A percentile compares a stretch with the other conserved stretches of the same genome.
These are phyloP conservation scores for Talaromyces islandicus DNA, from an alignment of 2,329 filamentous ascomycete species.

Conservation along the genomic window DNA sequence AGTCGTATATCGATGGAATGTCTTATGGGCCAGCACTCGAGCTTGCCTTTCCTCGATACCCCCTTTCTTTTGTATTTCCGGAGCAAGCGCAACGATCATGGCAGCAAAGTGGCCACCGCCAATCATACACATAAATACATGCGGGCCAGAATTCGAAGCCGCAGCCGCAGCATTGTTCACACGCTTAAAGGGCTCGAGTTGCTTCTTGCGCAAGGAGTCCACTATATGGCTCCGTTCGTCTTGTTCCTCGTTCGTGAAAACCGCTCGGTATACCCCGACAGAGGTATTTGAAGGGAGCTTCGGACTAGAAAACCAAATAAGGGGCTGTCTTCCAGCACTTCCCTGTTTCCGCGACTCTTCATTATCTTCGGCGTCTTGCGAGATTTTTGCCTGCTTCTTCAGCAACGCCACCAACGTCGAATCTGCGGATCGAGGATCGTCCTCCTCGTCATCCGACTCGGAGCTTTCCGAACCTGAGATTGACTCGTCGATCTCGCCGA, in stretches of 20 bases:
- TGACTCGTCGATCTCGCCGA: slow-evolving; percentile 85
- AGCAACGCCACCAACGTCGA: slow-evolving; percentile 61
- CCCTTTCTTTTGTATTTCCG: slow-evolving; percentile 65
- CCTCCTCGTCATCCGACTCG: slow-evolving; percentile 61
- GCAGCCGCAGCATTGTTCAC: slow-evolving; percentile 28
- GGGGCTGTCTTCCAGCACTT: slow-evolving; percentile 61
- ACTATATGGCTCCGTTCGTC: slow-evolving; percentile 58
- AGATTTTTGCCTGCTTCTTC: slow-evolving; percentile 14
- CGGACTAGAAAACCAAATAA: slow-evolving; percentile 81
- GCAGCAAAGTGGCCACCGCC: slow-evolving; percentile 95
- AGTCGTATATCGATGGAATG: slow-evolving; percentile 95
- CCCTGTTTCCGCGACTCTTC: slow-evolving; percentile 42
- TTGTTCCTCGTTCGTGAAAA: slow-evolving; percentile 69
- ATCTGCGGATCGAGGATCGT: slow-evolving; percentile 39
- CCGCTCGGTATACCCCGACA: slow-evolving; percentile 76
- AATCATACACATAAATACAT: slow-evolving; percentile 97
- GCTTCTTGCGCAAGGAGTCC: slow-evolving; percentile 67
- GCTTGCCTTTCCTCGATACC: slow-evolving; percentile 78
- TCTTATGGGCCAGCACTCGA: slow-evolving; percentile 88
- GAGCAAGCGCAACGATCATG: slow-evolving; percentile 86
- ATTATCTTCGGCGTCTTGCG: slow-evolving; percentile 41
- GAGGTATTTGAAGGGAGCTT: slow-evolving; percentile 70
- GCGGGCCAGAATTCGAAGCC: slow-evolving; percentile 52
- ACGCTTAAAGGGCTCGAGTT: slow-evolving; percentile 56
- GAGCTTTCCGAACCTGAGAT: slow-evolving; percentile 71